Base-by-base conservation (phyloP, 140 eudicot species). In the Cichorium intybus region DNA sequence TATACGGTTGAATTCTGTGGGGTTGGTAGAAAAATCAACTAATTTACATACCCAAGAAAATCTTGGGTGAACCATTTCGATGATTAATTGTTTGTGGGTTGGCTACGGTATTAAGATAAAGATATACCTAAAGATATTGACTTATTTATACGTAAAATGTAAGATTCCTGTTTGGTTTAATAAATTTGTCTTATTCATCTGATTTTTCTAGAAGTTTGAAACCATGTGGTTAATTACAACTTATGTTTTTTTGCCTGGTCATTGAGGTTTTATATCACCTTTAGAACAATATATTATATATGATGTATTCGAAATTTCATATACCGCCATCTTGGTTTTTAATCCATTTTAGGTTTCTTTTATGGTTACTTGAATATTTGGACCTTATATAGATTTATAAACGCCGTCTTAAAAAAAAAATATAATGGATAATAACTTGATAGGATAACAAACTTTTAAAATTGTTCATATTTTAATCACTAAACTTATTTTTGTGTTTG, bases 21-120 rank as follows among this genome's bases (percentile, higher is more conserved):
- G 52, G 69, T 74, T 74, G 69, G 63, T 66, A 66, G 64, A 57
- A 74, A 66, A 37, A 49, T 58, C 74, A 74, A 31, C 76, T 33
- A 76, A 76, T 56, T 48, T 50, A 54, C 77, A 55, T 18, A 29
- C 60, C 61, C 61, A 70, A 45, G 35, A 18, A 60, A 16, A 62
- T 41, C 33, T 50, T 61, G 66, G 71, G 61, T 47, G 66, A 37
- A 28, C 39, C 33, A 14, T 23, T 49, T 59, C n/a, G 49, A 23
- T 34, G 74, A 54, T 69, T 62, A 52, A 70, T 53, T 70, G 41
- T 45, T 62, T 41, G 59, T 62, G 71, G 71, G 18, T 60, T 66
- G 65, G 77, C 66, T 78, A 68, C 9, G 20, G 8, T 0, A 57
- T 60, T 34, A 77, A 62, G 1, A 39, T 49, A 65, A 51, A 33